Conservation (phyloP, 2,329 filamentous ascomycete genomes). For the Lojkania enalia region DNA sequence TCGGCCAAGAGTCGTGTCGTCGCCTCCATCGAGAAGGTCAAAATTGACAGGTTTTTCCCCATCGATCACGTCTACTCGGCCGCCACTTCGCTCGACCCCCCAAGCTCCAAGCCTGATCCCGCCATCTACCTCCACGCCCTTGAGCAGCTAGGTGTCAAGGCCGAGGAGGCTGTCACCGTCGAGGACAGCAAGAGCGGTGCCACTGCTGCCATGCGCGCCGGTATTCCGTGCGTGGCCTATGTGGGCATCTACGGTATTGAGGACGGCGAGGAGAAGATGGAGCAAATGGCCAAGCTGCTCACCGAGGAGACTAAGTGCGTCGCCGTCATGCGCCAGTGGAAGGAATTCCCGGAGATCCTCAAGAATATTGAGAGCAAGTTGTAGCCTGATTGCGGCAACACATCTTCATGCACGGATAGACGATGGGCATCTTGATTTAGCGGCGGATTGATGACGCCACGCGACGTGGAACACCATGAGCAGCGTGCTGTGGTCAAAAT, state of each 20-base stretch:
- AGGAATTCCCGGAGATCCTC: constrained; percentile 53
- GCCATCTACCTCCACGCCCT: constrained; percentile 83
- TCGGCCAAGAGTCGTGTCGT: constrained; percentile 77
- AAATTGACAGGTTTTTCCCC: constrained; percentile 79
- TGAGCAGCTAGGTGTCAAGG: constrained; percentile 70
- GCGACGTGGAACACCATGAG: constrained; percentile 4
- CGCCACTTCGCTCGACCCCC: constrained; percentile 73
- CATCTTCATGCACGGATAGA: not conserved
- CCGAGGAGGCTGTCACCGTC: constrained; percentile 75
- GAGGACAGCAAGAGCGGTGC: constrained; percentile 90
- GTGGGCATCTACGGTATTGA: constrained; percentile 65
- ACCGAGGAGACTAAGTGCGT: constrained; percentile 53
- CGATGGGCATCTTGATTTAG: not conserved
- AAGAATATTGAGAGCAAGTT: constrained; percentile 52
- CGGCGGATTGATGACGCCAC: not conserved
- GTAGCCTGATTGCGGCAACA: constrained; percentile 25
- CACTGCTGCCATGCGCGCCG: constrained; percentile 73
- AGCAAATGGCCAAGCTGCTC: constrained; percentile 55
- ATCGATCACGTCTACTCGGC: constrained; percentile 77
- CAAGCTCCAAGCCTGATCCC: constrained; percentile 90
- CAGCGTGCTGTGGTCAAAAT: constrained; percentile 5
- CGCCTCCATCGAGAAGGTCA: constrained; percentile 77
- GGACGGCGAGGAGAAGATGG: constrained; percentile 48
- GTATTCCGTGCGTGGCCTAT: constrained; percentile 82
- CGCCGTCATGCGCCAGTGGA: constrained; percentile 57